These are phyloP conservation scores for Candida yuanshanica DNA, from an alignment of 805 yeast species.

Conservation along the genomic window DNA sequence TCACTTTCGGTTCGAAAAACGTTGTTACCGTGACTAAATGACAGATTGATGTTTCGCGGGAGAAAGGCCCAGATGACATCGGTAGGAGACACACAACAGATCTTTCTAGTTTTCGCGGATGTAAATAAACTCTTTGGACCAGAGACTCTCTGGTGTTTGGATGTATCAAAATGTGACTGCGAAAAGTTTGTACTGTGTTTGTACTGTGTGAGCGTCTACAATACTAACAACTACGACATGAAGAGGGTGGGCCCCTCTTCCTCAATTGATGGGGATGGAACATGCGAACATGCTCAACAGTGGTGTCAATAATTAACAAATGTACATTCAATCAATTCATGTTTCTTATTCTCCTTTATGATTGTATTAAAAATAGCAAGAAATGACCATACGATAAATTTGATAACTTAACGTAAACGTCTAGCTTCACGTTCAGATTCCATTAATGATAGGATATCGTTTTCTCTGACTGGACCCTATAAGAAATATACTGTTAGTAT, in stretches of 20 bases:
- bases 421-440: slow-evolving; percentile 99
- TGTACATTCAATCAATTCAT: slow-evolving; percentile 25
- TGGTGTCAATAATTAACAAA: slow-evolving; percentile 16
- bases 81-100: neutral
- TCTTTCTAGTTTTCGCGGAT: neutral
- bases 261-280: too few species aligned
- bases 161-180: slow-evolving; percentile 11
- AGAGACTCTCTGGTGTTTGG: slow-evolving; percentile 3
- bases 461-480: slow-evolving; percentile 90
- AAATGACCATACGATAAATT: slow-evolving; percentile 13
- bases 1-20: neutral
- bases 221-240: too few species aligned
- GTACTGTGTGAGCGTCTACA: too few species aligned
- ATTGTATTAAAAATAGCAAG: slow-evolving; percentile 15
- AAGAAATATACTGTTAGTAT: slow-evolving; percentile 9
- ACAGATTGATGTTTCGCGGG: neutral
- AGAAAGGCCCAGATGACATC: neutral
- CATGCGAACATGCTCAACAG: too few species aligned
- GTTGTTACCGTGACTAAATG: neutral
- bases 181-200: neutral
- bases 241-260: too few species aligned
- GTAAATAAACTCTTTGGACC: neutral
- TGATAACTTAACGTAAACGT: slow-evolving; percentile 67
- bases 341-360: slow-evolving; percentile 9
- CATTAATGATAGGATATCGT: slow-evolving; percentile 98